Percentiles rank a stretch among this genome's conserved stretches.
Evolutionary conservation across 176 grass and related monocot species (phyloP).

Genomic region (Raddia distichophylla): DNA sequence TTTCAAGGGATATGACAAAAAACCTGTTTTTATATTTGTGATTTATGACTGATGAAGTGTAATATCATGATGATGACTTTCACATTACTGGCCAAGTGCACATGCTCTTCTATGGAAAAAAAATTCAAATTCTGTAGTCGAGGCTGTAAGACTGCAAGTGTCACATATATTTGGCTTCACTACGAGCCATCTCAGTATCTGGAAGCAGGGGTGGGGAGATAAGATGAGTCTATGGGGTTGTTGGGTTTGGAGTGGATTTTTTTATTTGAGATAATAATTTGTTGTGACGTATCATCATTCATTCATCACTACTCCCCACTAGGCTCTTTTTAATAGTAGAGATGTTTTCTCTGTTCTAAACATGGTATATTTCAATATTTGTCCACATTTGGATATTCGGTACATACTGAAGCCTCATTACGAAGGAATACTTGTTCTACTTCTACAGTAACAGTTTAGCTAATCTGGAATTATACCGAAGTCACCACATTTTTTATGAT

Average conservation of each 20-base stretch:
- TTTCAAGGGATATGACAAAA: not conserved
- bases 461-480: slow-evolving; percentile 6
- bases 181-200: too few species aligned
- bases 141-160: too few species aligned
- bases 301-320: too few species aligned
- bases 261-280: too few species aligned
- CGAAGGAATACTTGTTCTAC: not conserved
- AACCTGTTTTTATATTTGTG: not conserved
- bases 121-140: too few species aligned
- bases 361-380: slow-evolving; percentile 4
- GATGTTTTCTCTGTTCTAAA: not conserved
- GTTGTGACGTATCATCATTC: too few species aligned
- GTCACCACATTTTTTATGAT: not conserved
- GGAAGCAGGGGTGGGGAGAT: too few species aligned
- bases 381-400: not conserved
- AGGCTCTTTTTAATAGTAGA: too few species aligned
- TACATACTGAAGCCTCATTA: not conserved
- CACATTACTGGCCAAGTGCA: not conserved
- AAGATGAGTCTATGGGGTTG: too few species aligned
- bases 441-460: not conserved
- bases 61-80: not conserved
- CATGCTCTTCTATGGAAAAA: too few species aligned
- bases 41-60: not conserved
- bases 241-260: too few species aligned
- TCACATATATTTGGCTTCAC: too few species aligned